Conservation (phyloP, 2,329 filamentous ascomycete species). For the Cryoendolithus antarcticus region DNA sequence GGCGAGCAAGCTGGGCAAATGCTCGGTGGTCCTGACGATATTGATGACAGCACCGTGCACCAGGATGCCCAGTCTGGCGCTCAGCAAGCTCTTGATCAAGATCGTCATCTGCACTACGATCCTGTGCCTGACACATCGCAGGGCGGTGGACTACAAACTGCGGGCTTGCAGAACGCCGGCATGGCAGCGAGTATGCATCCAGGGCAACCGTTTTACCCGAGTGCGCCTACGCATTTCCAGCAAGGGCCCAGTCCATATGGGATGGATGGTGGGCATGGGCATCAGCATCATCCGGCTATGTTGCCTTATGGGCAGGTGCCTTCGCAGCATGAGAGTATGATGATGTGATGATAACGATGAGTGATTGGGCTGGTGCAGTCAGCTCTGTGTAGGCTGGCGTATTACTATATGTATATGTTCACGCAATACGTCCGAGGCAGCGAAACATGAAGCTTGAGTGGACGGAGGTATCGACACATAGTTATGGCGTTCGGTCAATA, state of each 20-base stretch:
- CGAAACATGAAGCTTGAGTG: too few relatives aligned
- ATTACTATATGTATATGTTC: too few relatives aligned
- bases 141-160: constrained; percentile 10
- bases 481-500: too few relatives aligned
- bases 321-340: constrained; percentile 9
- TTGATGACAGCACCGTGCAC: constrained; percentile 1
- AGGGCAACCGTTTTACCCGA: constrained; percentile 8
- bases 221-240: constrained; percentile 11
- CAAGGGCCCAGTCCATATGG: constrained; percentile 14
- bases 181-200: too few relatives aligned
- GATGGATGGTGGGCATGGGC: constrained; percentile 7
- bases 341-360: constrained; percentile 11
- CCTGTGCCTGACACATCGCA: constrained; percentile 8
- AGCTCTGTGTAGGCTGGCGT: too few relatives aligned
- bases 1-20: constrained; percentile 19
- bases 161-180: constrained; percentile 2
- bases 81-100: constrained; percentile 6
- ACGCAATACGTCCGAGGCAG: too few relatives aligned
- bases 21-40: constrained; percentile 1
- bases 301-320: constrained; percentile 16
- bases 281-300: constrained; percentile 10
- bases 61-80: constrained; percentile 5
- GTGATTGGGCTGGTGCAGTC: background rate
- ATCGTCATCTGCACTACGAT: constrained; percentile 19
- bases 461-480: too few relatives aligned